Evolutionary conservation across 2,329 filamentous ascomycete species (phyloP).

Genomic region (Phaeosphaeria sp.): DNA sequence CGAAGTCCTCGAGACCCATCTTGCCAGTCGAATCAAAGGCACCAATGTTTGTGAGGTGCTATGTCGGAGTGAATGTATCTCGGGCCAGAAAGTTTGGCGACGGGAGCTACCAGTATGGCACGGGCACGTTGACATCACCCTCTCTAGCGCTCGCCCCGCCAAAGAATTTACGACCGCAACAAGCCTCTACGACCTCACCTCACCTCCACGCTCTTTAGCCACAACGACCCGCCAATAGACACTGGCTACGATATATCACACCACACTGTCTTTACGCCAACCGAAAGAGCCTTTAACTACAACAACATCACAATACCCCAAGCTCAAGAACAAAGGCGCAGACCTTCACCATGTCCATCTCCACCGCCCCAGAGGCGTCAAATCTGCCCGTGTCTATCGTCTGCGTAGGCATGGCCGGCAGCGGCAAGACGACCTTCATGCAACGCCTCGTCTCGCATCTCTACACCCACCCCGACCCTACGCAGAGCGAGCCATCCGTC

Average conservation of each 20-base stretch:
- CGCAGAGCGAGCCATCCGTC: conserved; percentile 33
- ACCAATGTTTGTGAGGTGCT: conserved; percentile 58
- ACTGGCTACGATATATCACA: too few species aligned
- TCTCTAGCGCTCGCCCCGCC: conserved; percentile 35
- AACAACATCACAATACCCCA: too few species aligned
- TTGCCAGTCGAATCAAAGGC: conserved; percentile 40
- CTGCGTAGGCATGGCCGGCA: conserved; percentile 97
- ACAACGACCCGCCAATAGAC: background rate
- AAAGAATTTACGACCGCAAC: conserved; percentile 39
- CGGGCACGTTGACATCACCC: conserved; percentile 20
- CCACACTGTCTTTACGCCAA: too few species aligned
- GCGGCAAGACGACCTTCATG: conserved; percentile 99
- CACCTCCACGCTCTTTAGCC: background rate
- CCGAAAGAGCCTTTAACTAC: too few species aligned
- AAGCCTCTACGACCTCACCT: conserved; percentile 1
- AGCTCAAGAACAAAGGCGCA: background rate
- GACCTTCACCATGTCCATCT: conserved; percentile 50
- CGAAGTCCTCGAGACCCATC: conserved; percentile 76
- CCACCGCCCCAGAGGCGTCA: conserved; percentile 25
- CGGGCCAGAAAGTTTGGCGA: conserved; percentile 14
- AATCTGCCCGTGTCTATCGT: conserved; percentile 76
- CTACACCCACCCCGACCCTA: conserved; percentile 72
- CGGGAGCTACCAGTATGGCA: conserved; percentile 26
- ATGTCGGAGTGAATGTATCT: conserved; percentile 9
- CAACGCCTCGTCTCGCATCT: conserved; percentile 95